Evolutionary conservation across 108 stramenopile genomes (phyloP), one percentile per base, ranked within the genome.

Genomic region (Pseudonitzschia pungens): DNA sequence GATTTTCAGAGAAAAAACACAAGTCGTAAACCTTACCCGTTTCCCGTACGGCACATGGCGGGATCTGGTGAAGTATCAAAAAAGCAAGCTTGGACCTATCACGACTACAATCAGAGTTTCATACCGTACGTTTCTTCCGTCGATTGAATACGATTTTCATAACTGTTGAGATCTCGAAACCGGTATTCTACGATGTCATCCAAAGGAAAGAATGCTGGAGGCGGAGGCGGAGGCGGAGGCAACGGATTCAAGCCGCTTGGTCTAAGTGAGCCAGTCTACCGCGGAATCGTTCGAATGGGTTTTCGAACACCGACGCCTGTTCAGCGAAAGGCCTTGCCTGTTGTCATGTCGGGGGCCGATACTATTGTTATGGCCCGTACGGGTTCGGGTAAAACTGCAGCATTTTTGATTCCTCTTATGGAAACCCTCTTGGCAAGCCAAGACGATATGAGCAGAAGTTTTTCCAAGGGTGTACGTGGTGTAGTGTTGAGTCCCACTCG

Each of bases 241-340:
- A 84, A 83, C 36, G 91, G 92, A 41, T 97, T 97, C 74, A 88
- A 94, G 79, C 74, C 79, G 2, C 72, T 97, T 31, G 90, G 91
- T 11, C 85, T 97, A 41, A 87, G 87, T 24, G 86, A 89, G 4
- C 59, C 69, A 14, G 83, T 97, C 22, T 92, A 78, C 75, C 75
- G 71, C 20, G 98, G 98, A 18, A 85, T 99, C 71, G 85, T 91
- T 60, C 88, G 85, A 51, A 91, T 99, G 87, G 97, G 97, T 15
- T 99, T 96, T 76, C 87, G 90, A 36, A 90, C 85, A 40, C 99
- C 99, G 28, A 99, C 99, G 2, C 99, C 99, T 0, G 98, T 99
- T 14, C 99, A 99, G 78, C 89, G 98, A 56, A 97, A 97, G 73
- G 85, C 96, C 51, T 73, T 99, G 14, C 99, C 99, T 16, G 85